These are phyloP conservation scores for Afroboletus lepidellus DNA, from an alignment of 1,284 basidiomycete genomes.

Conservation along the genomic window DNA sequence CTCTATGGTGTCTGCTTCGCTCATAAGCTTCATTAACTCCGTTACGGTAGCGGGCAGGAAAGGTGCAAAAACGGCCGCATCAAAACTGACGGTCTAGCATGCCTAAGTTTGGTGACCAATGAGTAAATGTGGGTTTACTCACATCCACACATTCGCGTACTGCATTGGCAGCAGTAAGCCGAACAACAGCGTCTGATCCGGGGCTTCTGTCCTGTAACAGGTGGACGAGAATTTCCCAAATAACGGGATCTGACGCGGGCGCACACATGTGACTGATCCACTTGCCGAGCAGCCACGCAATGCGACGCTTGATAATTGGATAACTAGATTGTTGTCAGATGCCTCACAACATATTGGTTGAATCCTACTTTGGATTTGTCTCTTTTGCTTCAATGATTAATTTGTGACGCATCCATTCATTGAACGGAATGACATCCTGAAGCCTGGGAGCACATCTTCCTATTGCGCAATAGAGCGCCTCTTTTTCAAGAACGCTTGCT, in stretches of 20 bases:
- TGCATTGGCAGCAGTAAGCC: constrained; percentile 75
- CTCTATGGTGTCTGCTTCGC: constrained; percentile 74
- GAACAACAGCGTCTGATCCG: constrained; percentile 78
- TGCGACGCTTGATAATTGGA: constrained; percentile 84
- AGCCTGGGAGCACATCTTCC: constrained; percentile 78
- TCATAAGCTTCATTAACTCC: constrained; percentile 66
- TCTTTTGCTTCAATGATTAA: constrained; percentile 58
- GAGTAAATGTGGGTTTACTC: constrained; percentile 31
- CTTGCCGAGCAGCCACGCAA: constrained; percentile 88
- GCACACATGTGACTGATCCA: constrained; percentile 71
- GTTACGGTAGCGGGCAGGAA: constrained; percentile 58
- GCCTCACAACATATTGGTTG: neutral
- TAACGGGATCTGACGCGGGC: constrained; percentile 56
- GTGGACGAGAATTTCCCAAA: constrained; percentile 81
- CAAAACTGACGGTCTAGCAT: constrained; percentile 58
- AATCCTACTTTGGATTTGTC: constrained; percentile 53
- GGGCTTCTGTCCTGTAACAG: constrained; percentile 67
- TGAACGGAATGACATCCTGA: constrained; percentile 62
- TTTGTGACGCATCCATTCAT: constrained; percentile 61
- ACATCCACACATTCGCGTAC: constrained; percentile 82
- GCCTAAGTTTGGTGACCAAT: constrained; percentile 5
- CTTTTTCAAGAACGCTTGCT: constrained; percentile 70
- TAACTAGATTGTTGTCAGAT: constrained; percentile 50
- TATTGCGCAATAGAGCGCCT: constrained; percentile 86
- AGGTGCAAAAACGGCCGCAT: constrained; percentile 55